These are phyloP conservation scores for Trichoderma afroharzianum DNA, from an alignment of 2,329 filamentous ascomycete genomes.

Conservation along the genomic window DNA sequence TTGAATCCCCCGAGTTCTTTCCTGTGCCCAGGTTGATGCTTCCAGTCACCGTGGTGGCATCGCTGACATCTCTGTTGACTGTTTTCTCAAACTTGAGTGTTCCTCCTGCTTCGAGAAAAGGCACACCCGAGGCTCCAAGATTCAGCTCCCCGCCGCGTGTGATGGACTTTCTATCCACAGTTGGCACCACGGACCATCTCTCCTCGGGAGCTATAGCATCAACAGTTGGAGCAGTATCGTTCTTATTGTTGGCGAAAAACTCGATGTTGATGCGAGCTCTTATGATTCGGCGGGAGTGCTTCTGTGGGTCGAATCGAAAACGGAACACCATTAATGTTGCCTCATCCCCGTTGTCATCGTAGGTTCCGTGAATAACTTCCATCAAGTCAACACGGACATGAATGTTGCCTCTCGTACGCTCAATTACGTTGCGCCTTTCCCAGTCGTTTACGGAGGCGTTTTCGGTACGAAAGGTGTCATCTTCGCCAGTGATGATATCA, in stretches of 20 bases:
- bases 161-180: not conserved
- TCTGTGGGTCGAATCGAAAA: not conserved
- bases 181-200: not conserved
- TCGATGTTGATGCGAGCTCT: not conserved
- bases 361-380: constrained; percentile 1
- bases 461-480: constrained; percentile 1
- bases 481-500: not conserved
- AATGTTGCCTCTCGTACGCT: not conserved
- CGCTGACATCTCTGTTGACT: not conserved
- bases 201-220: not conserved
- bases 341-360: not conserved
- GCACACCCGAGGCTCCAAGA: not conserved
- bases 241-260: not conserved
- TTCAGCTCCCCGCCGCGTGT: not conserved
- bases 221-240: not conserved
- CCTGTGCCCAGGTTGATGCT: constrained; percentile 3
- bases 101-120: not conserved
- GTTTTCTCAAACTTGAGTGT: not conserved
- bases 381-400: not conserved
- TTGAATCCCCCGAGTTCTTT: not conserved
- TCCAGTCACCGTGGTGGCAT: not conserved
- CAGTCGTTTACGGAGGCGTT: not conserved
- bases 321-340: constrained; percentile 7
- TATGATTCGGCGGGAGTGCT: not conserved
- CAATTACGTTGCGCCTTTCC: not conserved